Evolutionary conservation across 73 alveolate species (phyloP), one percentile per base, ranked within the genome.

Genomic region (Paramecium sexaurelia): DNA sequence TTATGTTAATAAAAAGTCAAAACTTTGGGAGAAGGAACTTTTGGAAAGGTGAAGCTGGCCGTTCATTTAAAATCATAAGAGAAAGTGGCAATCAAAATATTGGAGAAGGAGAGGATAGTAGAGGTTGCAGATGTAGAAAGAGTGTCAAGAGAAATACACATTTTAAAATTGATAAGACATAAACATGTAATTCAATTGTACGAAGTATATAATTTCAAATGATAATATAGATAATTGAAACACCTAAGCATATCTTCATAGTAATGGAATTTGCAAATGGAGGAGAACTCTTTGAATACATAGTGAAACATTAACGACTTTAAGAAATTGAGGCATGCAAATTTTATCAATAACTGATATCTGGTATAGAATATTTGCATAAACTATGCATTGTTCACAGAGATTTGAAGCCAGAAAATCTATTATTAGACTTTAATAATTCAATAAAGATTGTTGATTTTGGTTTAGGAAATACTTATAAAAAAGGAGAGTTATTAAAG

Each of bases 381-480:
- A 97, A 96, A 91, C 92, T 96, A 27, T 88, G 92, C 39, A 94
- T 97, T n/a, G 99, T 96, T 15, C 99, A 97, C 85, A 55, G 99
- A 82, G 99, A 97, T 89, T 68, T 97, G 41, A 97, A 97, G 85
- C 99, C 99, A 24, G 99, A 97, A 91, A 97, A 97, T 93, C 84
- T 97, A 51, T 92, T 97, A 17, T 75, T 97, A 82, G 99, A 97
- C 88, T 88, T 91, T 15, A 92, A 96, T 35, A 97, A 95, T 61
- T 96, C 96, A 45, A 97, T 97, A 19, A 97, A 97, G 83, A 96
- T 97, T 75, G 99, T 97, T 5, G 99, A 97, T 82, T 97, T 97
- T 92, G 99, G 99, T 5, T 93, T 97, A 41, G 93, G 98, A 24
- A 97, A 97, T 71, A 97, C 97, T 17, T 97, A 95, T 82, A 94